Conservation (phyloP, 164 flowering plant species). For the Tetrastigma voinierianum region DNA sequence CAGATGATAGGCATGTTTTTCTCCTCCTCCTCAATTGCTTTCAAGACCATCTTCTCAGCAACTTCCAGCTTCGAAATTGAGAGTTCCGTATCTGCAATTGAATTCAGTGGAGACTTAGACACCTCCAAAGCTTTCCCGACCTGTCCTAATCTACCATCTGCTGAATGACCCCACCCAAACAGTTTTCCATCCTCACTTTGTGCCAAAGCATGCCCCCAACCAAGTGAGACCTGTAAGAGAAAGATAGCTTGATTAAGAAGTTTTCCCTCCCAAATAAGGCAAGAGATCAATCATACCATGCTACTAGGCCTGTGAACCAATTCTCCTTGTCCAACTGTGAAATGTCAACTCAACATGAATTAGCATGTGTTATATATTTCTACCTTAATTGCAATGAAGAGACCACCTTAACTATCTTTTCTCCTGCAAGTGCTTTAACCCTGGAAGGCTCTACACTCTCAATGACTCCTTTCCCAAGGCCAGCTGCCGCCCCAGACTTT, state of each 20-base stretch:
- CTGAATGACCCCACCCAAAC: slow-evolving; percentile 92
- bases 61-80: slow-evolving; percentile 32
- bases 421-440: slow-evolving; percentile 69
- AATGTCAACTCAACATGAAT: too few relatives aligned
- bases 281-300: not conserved
- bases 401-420: slow-evolving; percentile 74
- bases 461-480: slow-evolving; percentile 67
- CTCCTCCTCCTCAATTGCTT: slow-evolving; percentile 74
- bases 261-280: not conserved
- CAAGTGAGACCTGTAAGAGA: slow-evolving; percentile 67
- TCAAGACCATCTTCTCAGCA: slow-evolving; percentile 64
- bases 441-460: slow-evolving; percentile 61
- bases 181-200: slow-evolving; percentile 66
- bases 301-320: too few relatives aligned
- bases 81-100: slow-evolving; percentile 13
- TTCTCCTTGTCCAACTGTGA: too few relatives aligned
- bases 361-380: slow-evolving; percentile 5
- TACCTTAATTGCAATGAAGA: slow-evolving; percentile 21
- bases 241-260: not conserved
- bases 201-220: slow-evolving; percentile 96
- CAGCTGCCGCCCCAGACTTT: slow-evolving; percentile 92
- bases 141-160: slow-evolving; percentile 83
- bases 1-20: slow-evolving; percentile 82
- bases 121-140: slow-evolving; percentile 39
- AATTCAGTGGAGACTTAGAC: slow-evolving; percentile 33